A percentile compares a stretch with the other conserved stretches of the same genome.
phyloP scores from a whole-genome alignment of 2,329 filamentous ascomycete genomes.

The Diaporthe aspalathi region DNA sequence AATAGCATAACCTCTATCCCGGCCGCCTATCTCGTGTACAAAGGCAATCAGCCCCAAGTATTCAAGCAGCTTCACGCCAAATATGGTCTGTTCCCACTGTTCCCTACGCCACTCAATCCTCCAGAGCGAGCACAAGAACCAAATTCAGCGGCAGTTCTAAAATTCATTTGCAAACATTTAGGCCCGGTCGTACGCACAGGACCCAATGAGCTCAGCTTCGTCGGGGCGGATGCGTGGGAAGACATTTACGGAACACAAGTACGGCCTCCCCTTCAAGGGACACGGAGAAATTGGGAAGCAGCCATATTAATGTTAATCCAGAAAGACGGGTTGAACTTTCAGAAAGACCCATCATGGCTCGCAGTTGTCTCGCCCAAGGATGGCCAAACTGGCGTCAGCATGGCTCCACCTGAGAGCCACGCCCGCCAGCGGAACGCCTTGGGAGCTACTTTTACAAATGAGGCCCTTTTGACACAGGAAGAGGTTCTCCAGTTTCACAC shows the following conservation, averaged over 20 bases:
- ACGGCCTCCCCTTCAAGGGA: no score
- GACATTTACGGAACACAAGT: not conserved
- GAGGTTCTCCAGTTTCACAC: not conserved
- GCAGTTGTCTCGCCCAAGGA: slow-evolving; percentile 2
- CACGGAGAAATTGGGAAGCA: no score
- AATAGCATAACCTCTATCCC: not conserved
- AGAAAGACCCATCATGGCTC: not conserved
- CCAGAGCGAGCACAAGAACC: no score
- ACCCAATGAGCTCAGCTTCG: slow-evolving; percentile 2
- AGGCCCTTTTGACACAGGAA: not conserved
- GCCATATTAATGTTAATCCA: not conserved
- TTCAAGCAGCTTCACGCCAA: not conserved
- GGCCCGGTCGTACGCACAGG: not conserved
- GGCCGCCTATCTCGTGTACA: not conserved
- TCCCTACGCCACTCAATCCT: no score
- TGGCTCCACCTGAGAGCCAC: not conserved
- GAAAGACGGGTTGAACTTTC: not conserved
- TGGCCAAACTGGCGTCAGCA: not conserved
- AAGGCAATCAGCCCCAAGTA: not conserved
- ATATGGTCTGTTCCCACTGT: not conserved
- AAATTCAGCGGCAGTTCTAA: not conserved
- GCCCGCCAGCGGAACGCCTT: not conserved
- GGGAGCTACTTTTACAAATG: not conserved
- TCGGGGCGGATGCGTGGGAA: not conserved
- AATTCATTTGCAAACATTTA: not conserved